Evolutionary conservation across 208 protist genomes (phyloP), one percentile per base, ranked within the genome.

Genomic region (Crithidia acanthocephali): DNA sequence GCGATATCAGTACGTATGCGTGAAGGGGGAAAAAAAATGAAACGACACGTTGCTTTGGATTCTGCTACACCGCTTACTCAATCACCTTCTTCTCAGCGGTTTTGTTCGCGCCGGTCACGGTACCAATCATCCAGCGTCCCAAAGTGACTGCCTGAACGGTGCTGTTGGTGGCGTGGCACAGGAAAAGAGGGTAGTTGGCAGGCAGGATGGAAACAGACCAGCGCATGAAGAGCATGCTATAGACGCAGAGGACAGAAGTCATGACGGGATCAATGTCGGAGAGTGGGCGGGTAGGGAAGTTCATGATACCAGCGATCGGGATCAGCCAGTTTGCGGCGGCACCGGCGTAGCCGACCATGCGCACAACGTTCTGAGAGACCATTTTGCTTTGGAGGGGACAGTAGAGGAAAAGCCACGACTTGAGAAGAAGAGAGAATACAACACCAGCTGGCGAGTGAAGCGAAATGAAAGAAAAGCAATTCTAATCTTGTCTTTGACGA

Each of bases 261-360:
- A 97, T 95, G 6, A 86, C 35, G 22, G 88, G 87, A 64, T 97
- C 87, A 45, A 97, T 94, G 30, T 95, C 90, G 61, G 76, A 73
- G n/a, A 89, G 35, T 15, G 87, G 87, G 10, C 88, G 86, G 0
- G 86, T 92, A 9, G 86, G 79, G 60, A 95, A 88, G 75, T 97
- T 97, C 58, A 85, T 78, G 45, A 95, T 94, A 20, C 85, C 87
- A 16, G 92, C 90, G 72, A 97, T 92, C 0, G 92, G 92, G 67
- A 97, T 94, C 22, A 95, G 79, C 92, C 92, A 97, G 72, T 95
- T 97, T 16, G 90, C 92, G 8, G 87, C 83, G 5, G 92, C 92
- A 45, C 92, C 92, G 13, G 82, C 35, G 66, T 97, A 95, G 11
- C 92, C 92, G 27, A 97, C 58, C 52, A 76, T 72, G 48, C 92